Conservation (phyloP, 2,329 filamentous ascomycete species). For the Rhinocladiella similis region DNA sequence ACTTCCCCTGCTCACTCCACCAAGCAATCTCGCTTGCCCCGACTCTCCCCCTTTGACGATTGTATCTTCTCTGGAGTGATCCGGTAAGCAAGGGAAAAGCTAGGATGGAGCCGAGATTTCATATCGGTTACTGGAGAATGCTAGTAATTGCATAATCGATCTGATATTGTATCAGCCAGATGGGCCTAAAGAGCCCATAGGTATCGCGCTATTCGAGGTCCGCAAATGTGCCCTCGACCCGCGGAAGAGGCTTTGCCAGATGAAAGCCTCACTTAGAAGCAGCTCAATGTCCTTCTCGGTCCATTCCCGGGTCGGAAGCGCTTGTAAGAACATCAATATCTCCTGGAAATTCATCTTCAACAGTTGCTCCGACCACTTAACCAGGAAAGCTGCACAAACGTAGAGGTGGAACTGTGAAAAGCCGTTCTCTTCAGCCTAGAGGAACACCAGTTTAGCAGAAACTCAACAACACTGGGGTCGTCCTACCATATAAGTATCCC, state of each 20-base stretch:
- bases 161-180: slow-evolving; percentile 15
- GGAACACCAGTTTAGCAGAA: not conserved
- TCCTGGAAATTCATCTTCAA: slow-evolving; percentile 91
- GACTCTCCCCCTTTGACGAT: not conserved
- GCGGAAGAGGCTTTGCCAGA: slow-evolving; percentile 97
- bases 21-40: not conserved
- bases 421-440: slow-evolving; percentile 91
- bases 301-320: slow-evolving; percentile 88
- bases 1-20: not conserved
- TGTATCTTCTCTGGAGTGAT: not conserved
- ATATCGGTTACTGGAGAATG: not conserved
- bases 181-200: slow-evolving; percentile 28
- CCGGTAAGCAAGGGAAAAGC: too few species aligned
- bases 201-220: slow-evolving; percentile 27
- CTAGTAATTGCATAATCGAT: not conserved
- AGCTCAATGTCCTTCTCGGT: slow-evolving; percentile 98
- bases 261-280: slow-evolving; percentile 91
- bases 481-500: slow-evolving; percentile 95
- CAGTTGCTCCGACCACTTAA: slow-evolving; percentile 96
- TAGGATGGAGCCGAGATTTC: not conserved
- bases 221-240: slow-evolving; percentile 88
- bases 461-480: not conserved
- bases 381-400: slow-evolving; percentile 94
- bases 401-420: slow-evolving; percentile 99
- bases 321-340: slow-evolving; percentile 99